phyloP scores from a whole-genome alignment of 2,329 filamentous ascomycete species.

The Fusarium lateritium region DNA sequence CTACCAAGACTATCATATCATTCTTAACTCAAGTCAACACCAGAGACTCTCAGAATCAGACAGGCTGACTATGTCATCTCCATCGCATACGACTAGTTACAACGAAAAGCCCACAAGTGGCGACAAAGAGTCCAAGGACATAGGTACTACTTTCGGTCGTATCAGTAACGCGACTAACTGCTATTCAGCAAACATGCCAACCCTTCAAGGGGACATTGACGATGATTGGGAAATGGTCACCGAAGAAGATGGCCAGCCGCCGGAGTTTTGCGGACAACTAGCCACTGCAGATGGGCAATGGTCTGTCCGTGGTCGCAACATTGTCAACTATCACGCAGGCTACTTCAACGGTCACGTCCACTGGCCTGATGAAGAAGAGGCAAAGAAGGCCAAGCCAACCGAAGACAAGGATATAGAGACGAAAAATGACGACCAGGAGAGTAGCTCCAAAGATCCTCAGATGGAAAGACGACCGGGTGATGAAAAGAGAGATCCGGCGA shows the following conservation, averaged over 20 bases:
- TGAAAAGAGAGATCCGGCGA: neutral
- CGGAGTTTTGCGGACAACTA: no score
- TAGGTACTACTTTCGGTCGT: neutral
- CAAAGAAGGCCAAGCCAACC: neutral
- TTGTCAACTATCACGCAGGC: no score
- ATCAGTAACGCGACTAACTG: neutral
- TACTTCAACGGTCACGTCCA: no score
- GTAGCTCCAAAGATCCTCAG: fast-evolving
- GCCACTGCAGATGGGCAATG: no score
- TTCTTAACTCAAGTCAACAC: no score
- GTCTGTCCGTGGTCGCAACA: no score
- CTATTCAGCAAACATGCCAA: neutral
- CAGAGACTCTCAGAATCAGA: no score
- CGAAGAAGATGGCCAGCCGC: neutral
- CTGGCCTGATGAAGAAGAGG: neutral
- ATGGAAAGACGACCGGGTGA: neutral
- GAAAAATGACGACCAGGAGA: fast-evolving
- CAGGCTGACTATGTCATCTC: neutral
- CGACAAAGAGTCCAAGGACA: neutral
- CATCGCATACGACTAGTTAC: neutral
- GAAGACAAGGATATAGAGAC: neutral
- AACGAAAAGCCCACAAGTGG: neutral
- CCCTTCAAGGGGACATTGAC: neutral
- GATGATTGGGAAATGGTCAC: slow-evolving; percentile 30
- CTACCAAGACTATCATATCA: no score